Percentiles rank a stretch among this genome's conserved stretches.
phyloP scores from a whole-genome alignment of 208 protist species.

The Crithidia fasciculata region DNA sequence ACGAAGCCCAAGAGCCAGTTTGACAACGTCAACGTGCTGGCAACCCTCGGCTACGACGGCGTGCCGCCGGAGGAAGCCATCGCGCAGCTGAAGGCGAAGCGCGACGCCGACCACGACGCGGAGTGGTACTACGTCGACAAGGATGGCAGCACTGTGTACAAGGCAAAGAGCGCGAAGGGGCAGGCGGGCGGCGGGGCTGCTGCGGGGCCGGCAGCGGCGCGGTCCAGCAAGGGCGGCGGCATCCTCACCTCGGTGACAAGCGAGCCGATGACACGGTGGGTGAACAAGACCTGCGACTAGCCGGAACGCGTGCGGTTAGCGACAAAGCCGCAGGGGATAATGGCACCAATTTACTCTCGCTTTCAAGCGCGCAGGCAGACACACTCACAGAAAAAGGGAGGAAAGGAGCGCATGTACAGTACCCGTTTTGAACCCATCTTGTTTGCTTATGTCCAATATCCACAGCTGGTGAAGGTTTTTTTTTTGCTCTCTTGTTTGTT shows the following conservation, averaged over 20 bases:
- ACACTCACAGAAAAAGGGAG: too few species aligned
- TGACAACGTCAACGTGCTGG: constrained; percentile 72
- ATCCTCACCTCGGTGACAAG: constrained; percentile 40
- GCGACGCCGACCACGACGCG: constrained; percentile 37
- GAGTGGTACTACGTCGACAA: constrained; percentile 76
- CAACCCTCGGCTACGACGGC: constrained; percentile 57
- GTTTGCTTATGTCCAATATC: too few species aligned
- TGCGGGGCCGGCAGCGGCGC: constrained; percentile 1
- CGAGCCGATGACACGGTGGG: constrained; percentile 68
- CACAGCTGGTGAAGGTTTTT: too few species aligned
- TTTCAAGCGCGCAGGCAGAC: too few species aligned
- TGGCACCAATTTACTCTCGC: too few species aligned
- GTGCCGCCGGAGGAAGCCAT: constrained; percentile 60
- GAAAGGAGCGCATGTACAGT: too few species aligned
- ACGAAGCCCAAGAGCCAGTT: constrained; percentile 90
- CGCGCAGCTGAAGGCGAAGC: constrained; percentile 55
- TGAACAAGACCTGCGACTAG: constrained; percentile 62
- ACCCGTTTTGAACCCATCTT: too few species aligned
- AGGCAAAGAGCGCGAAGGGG: constrained; percentile 45
- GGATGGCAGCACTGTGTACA: constrained; percentile 82
- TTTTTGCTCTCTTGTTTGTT: too few species aligned
- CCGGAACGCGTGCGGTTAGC: background rate
- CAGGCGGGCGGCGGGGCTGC: background rate
- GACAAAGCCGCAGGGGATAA: background rate
- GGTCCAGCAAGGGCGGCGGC: constrained; percentile 23